Evolutionary conservation across 768 basidiomycete genomes (phyloP), one percentile per base, ranked within the genome.

Genomic region (Termitomyces heimii): DNA sequence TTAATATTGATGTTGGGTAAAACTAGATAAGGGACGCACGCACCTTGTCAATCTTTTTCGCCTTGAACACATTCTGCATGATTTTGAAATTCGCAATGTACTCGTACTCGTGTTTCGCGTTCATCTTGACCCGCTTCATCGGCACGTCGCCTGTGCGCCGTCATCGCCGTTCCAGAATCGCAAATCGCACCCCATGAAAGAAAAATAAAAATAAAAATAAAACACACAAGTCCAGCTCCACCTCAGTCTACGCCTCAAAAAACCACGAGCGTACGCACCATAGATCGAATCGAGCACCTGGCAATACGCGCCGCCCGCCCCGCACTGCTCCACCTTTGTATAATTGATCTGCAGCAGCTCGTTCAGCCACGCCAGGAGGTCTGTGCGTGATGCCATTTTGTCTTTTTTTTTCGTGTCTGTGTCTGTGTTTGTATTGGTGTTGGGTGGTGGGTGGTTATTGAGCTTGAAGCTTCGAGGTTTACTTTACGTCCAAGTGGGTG

Each of bases 241-340:
- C n/a, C n/a, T n/a, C n/a, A n/a, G n/a, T n/a, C n/a, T n/a, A n/a
- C n/a, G n/a, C n/a, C 43, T 4, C 43, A 3, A 12, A 0, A 16
- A 26, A 12, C 10, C 22, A 2, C 42, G 35, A 5, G 13, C 10
- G 24, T 40, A 73, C 86, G 65, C 60, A 92, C 94, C 86, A 70
- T 89, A 98, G 75, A 98, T 85, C 45, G 92, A 94, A 77, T 98
- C 97, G 60, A 98, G 73, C 68, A 98, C 79, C 73, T 98, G 97
- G 68, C 93, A 94, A 72, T 98, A 98, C 31, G 92, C 94, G 3
- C 84, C 94, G 49, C 96, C 96, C 0, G 86, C 83, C 16, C 93
- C 93, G 67, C 90, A 93, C 71, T 94, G 91, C 73, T 94, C 92
- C 61, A 97, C 75, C 72, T 96, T 98, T 13, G 89, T 92, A 75